These are phyloP conservation scores for Wickerhamiella siamensis DNA, from an alignment of 805 yeast species.

Conservation along the genomic window DNA sequence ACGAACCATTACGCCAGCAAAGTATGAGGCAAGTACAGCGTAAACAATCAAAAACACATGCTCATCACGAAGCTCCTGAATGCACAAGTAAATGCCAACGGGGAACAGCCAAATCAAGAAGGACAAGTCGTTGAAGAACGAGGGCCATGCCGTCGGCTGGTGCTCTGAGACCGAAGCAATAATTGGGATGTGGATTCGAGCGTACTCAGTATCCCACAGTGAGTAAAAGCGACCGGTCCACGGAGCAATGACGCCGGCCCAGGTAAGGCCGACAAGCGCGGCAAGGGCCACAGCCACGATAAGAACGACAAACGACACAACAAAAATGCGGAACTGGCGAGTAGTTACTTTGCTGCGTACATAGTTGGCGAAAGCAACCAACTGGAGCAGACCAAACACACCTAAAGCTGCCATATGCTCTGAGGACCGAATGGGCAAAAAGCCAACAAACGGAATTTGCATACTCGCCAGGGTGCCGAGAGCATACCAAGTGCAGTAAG, in stretches of 20 bases:
- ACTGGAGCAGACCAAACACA: slow-evolving; percentile 86
- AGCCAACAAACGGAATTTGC: slow-evolving; percentile 99
- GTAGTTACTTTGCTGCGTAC: slow-evolving; percentile 60
- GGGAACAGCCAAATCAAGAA: slow-evolving; percentile 97
- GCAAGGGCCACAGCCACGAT: slow-evolving; percentile 49
- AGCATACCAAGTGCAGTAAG: slow-evolving; percentile 94
- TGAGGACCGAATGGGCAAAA: slow-evolving; percentile 88
- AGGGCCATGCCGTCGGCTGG: slow-evolving; percentile 99
- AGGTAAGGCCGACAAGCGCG: slow-evolving; percentile 68
- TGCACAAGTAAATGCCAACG: slow-evolving; percentile 82
- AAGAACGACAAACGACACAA: slow-evolving; percentile 38
- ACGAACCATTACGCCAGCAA: slow-evolving; percentile 98
- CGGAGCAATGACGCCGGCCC: slow-evolving; percentile 89
- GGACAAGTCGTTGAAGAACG: slow-evolving; percentile 88
- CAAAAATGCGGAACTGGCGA: slow-evolving; percentile 44
- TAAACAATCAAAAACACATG: slow-evolving; percentile 87
- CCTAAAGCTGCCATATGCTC: slow-evolving; percentile 99
- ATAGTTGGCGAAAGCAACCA: slow-evolving; percentile 75
- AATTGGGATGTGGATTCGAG: slow-evolving; percentile 95
- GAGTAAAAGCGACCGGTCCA: slow-evolving; percentile 99
- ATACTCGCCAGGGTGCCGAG: slow-evolving; percentile 95
- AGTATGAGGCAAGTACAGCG: slow-evolving; percentile 85
- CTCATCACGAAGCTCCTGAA: slow-evolving; percentile 81
- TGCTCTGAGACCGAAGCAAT: slow-evolving; percentile 98
- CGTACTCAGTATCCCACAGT: slow-evolving; percentile 94